Conservation (phyloP, 2,329 filamentous ascomycete genomes). For the Niveomyces coronatus region DNA sequence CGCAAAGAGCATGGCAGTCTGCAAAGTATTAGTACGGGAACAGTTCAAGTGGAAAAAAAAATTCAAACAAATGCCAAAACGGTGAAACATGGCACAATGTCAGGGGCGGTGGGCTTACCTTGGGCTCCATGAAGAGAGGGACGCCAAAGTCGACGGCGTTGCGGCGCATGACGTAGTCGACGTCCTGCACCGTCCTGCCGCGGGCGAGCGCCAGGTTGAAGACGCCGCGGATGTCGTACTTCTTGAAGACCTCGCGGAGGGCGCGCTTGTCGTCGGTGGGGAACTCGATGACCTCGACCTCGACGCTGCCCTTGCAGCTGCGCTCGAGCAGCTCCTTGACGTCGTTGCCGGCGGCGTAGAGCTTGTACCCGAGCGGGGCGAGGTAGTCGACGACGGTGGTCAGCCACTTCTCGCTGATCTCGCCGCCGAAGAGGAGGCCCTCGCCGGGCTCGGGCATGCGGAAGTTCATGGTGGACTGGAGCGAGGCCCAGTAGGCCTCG, state of each 20-base stretch:
- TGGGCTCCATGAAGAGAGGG: constrained; percentile 95
- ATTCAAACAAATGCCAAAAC: neutral
- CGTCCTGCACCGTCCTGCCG: constrained; percentile 75
- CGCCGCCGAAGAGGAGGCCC: constrained; percentile 89
- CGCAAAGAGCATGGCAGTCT: constrained; percentile 94
- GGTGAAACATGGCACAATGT: neutral
- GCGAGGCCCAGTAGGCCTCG: constrained; percentile 94
- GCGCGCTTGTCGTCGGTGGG: constrained; percentile 93
- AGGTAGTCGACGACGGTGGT: constrained; percentile 78
- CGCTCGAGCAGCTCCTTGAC: constrained; percentile 80
- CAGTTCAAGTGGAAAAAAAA: no score
- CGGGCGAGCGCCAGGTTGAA: constrained; percentile 87
- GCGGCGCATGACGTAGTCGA: constrained; percentile 96
- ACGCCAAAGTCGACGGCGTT: constrained; percentile 98
- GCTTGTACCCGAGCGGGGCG: constrained; percentile 83
- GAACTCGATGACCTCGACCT: constrained; percentile 89
- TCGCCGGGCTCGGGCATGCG: constrained; percentile 88
- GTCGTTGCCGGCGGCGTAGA: constrained; percentile 72
- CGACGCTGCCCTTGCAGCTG: constrained; percentile 52
- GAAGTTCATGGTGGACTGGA: constrained; percentile 99
- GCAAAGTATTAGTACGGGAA: constrained; percentile 23
- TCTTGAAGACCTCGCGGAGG: constrained; percentile 88
- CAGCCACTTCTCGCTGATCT: constrained; percentile 60
- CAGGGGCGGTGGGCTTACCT: constrained; percentile 48
- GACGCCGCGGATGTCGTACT: constrained; percentile 89